Evolutionary conservation across 192 early-diverging fungal species (phyloP), one percentile per base, ranked within the genome.

Genomic region (Backusella liffmaniae): DNA sequence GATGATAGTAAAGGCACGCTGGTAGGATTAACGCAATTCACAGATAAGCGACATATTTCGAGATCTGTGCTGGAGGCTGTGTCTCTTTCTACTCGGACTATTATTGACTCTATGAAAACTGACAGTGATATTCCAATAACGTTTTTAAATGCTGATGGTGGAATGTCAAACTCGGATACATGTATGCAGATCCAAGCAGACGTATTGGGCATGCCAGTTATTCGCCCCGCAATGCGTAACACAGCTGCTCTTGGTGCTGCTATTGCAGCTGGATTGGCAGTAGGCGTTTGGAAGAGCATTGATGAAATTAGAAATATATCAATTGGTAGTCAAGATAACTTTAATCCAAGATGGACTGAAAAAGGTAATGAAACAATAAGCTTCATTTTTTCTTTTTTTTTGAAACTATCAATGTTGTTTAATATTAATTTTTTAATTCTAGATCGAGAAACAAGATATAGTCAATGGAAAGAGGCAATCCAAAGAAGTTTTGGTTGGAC

Each of bases 131-230:
- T 80, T 6, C 87, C 88, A 7, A 86, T 98, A 62, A 84, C 84
- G 16, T 72, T 84, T n/a, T 85, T 98, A 29, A 92, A 92, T 59
- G 96, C 95, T 15, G 97, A 98, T 78, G 97, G 97, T 21, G 97
- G 97, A 16, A 84, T 98, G 82, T 95, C 93, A 59, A 94, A 94
- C 82, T 96, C 96, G 39, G 94, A 96, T 70, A 75, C 92, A 32
- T 86, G 88, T 66, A 98, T 98, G 96, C 96, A 98, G 84, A 83
- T 98, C 62, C 96, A 97, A 83, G 90, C 96, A 18, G 92, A 98
- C 72, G 84, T 95, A 32, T 74, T 95, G 46, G 90, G 91, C 9
- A 94, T 98, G 65, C 84, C 66, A 0, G 72, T 77, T n/a, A 81
- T 87, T 53, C 89, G 97, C 13, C 97, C 97, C 0, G 83, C 82